Percentiles rank a stretch among this genome's conserved stretches.
These are phyloP conservation scores for Colletotrichum filicis DNA, from an alignment of 2,329 filamentous ascomycete genomes.

Conservation along the genomic window DNA sequence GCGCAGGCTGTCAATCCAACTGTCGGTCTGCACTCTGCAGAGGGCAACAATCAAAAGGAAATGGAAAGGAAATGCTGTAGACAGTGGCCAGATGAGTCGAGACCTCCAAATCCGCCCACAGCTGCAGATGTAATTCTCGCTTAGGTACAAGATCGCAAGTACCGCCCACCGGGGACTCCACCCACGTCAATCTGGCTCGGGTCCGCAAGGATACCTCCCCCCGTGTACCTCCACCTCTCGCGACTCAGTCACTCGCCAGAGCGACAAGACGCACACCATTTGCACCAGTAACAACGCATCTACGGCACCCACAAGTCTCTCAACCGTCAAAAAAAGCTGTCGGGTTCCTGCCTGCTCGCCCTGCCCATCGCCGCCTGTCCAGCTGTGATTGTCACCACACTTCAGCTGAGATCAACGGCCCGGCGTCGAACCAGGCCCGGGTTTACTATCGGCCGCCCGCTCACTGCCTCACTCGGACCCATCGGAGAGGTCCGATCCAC, in stretches of 20 bases:
- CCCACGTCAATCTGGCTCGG: background rate
- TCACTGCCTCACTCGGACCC: background rate
- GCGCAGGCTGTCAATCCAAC: background rate
- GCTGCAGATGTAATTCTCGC: constrained; percentile 3
- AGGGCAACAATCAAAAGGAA: background rate
- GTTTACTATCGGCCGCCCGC: background rate
- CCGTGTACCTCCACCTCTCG: background rate
- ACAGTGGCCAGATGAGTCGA: constrained; percentile 25
- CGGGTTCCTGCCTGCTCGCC: background rate
- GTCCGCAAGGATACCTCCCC: background rate
- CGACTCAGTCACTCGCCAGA: background rate
- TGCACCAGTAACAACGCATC: too few species aligned
- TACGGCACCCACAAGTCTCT: background rate
- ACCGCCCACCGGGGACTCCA: background rate
- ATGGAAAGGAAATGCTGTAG: background rate
- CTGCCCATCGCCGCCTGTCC: background rate
- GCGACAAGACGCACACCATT: too few species aligned
- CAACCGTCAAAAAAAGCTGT: background rate
- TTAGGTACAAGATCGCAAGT: constrained; percentile 11
- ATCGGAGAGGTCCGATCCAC: constrained; percentile 12
- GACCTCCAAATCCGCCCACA: constrained; percentile 4
- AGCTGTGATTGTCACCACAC: background rate
- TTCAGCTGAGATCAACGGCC: background rate
- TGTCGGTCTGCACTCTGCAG: background rate
- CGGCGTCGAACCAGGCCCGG: constrained; percentile 13